Base-by-base conservation (phyloP, 139 green algal genomes). In the Chlorella sp. region DNA sequence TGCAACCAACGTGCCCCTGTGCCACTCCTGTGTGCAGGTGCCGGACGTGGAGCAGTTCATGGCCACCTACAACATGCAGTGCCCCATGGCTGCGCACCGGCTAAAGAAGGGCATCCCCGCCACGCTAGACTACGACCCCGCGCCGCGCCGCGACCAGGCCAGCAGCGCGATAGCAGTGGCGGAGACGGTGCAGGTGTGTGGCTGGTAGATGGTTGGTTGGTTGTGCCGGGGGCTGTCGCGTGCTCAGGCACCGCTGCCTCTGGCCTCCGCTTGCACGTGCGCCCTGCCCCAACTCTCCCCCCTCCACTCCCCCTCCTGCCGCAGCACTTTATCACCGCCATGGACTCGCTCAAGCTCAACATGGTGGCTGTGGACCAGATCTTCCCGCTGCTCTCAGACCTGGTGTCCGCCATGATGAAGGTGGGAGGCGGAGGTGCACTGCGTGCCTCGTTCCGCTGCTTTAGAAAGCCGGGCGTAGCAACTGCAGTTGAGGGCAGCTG, bases 291-390 rank as follows among this genome's bases (percentile, higher is more conserved):
- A n/a, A n/a, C 9, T 44, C 51, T 60, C 12, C 9, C 2, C 51
- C 51, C 25, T 21, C 11, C 34, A 41, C 13, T 21, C 30, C 44
- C 51, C 13, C 25, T 28, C n/a, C 23, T 71, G n/a, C 63, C 30
- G n/a, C 28, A 71, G 64, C 51, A 60, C 51, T 60, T 60, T 15
- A 60, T 60, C 51, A 60, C 69, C 3, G 73, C 73, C 73, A 80
- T 80, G 96, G 96, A 99, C 80, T 90, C 89, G 0, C 80, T 99
- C 28, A 98, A 97, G 83, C 92, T 99, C 32, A 95, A 96, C 87
- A 95, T 99, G 92, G 90, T 94, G n/a, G 96, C 96, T 0, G 94
- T 98, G 38, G 96, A 99, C 85, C 91, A 98, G 86, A 92, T 97
- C 32, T 96, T 94, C 85, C 96, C 96, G 3, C 89, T 97, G 41